These are phyloP conservation scores for Lactarius vividus DNA, from an alignment of 768 basidiomycete species.

Conservation along the genomic window DNA sequence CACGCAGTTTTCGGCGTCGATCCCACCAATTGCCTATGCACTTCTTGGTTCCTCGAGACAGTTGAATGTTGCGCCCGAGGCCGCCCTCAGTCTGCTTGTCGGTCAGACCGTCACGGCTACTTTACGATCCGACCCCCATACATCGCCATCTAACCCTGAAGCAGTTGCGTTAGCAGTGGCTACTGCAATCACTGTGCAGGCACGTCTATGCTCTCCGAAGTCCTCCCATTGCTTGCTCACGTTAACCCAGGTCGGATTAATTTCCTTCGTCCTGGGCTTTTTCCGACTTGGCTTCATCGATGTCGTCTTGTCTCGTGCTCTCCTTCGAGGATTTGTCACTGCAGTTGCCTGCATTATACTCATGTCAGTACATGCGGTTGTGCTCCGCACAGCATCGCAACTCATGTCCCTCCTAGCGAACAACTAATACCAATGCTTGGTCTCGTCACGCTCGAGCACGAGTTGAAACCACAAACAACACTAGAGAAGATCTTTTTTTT, in stretches of 20 bases:
- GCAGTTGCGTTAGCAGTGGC: conserved; percentile 63
- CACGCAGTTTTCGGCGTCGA: conserved; percentile 74
- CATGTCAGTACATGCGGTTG: conserved; percentile 50
- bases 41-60: conserved; percentile 84
- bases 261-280: conserved; percentile 83
- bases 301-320: conserved; percentile 85
- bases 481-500: conserved; percentile 79
- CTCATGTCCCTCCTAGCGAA: conserved; percentile 46
- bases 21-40: conserved; percentile 87
- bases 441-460: conserved; percentile 52
- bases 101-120: conserved; percentile 82
- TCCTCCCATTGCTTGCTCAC: not conserved
- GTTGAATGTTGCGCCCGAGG: conserved; percentile 85
- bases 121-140: conserved; percentile 39
- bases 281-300: conserved; percentile 91
- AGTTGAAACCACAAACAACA: conserved; percentile 60
- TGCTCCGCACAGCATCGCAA: not conserved
- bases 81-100: conserved; percentile 80
- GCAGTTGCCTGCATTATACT: conserved; percentile 84
- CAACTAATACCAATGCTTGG: conserved; percentile 92
- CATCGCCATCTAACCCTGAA: conserved; percentile 42
- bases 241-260: conserved; percentile 63
- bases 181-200: conserved; percentile 84
- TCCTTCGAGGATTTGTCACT: conserved; percentile 83
- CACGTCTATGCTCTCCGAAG: conserved; percentile 31